Evolutionary conservation across 306 rosid species (phyloP), one percentile per base, ranked within the genome.

Genomic region (Prunus padus): DNA sequence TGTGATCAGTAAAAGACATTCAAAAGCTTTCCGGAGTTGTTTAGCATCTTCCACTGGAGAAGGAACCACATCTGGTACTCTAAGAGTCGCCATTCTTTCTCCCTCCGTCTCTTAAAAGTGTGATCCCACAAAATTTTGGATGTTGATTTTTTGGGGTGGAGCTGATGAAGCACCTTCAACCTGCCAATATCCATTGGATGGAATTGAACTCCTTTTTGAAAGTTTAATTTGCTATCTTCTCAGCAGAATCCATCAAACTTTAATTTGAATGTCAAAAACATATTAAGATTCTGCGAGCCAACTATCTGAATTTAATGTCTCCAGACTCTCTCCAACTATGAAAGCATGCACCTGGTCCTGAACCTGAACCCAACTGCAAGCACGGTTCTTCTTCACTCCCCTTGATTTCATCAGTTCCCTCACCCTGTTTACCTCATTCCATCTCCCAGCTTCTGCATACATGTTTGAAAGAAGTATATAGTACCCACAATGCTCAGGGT

Each of bases 381-480:
- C 90, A 68, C 90, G 92, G 78, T 75, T 85, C 85, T 91, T 93
- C 85, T 81, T 93, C 65, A 85, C 91, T 61, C 96, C 89, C 81
- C 84, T 87, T 18, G 86, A 87, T 59, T 82, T 93, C 97, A 93
- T 91, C 84, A 93, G 76, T 67, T 87, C 91, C 88, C 98, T 88
- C 19, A 93, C 82, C 79, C 56, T 77, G 69, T 89, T 82, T 81
- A 88, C 98, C 80, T 91, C 97, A 50, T 82, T 90, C 98, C 98
- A 93, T 84, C 92, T 91, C 78, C 89, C 96, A 61, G 88, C 88
- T 86, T 93, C 98, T 33, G 97, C 97, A 81, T 84, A 88, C 92
- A 93, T 85, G 81, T 93, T 93, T 62, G 98, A 85, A 82, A 93
- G 96, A 40, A 93, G 91, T 70, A 89, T 77, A 61, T 93, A 93